Conservation (phyloP, 495 filamentous ascomycete species). For the Aspergillus panamensis region DNA sequence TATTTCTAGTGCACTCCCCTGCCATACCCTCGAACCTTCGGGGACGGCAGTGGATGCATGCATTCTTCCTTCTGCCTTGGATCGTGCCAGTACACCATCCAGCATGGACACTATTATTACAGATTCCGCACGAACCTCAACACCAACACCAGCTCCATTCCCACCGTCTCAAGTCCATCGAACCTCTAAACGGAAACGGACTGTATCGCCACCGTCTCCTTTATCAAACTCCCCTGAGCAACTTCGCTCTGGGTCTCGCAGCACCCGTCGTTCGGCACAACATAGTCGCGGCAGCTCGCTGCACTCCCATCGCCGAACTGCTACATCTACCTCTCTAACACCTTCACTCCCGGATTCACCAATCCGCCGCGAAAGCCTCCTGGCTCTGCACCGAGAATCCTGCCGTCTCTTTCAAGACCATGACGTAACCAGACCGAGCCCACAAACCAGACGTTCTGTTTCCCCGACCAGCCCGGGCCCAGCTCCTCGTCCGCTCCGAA, state of each 20-base stretch:
- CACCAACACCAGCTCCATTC: neutral
- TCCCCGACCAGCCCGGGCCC: constrained; percentile 1
- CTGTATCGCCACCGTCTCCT: constrained; percentile 29
- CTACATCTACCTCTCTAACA: constrained; percentile 29
- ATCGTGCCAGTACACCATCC: constrained; percentile 1
- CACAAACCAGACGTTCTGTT: constrained; percentile 3
- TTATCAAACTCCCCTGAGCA: constrained; percentile 24
- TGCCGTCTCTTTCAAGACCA: constrained; percentile 44
- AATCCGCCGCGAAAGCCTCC: constrained; percentile 35
- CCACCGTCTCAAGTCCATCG: constrained; percentile 10
- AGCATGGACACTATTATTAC: neutral
- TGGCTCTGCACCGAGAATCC: constrained; percentile 46
- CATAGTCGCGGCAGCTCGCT: constrained; percentile 33
- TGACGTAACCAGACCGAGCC: neutral
- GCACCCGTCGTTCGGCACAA: constrained; percentile 29
- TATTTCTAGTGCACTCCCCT: neutral
- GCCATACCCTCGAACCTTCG: constrained; percentile 11
- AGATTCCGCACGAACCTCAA: neutral
- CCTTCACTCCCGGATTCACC: constrained; percentile 25
- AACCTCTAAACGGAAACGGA: constrained; percentile 19
- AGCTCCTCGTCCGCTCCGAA: constrained; percentile 5
- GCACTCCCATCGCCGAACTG: constrained; percentile 31
- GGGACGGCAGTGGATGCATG: constrained; percentile 11
- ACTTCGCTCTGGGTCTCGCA: constrained; percentile 26
- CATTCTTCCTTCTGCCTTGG: constrained; percentile 3